A percentile compares a stretch with the other conserved stretches of the same genome.
Evolutionary conservation across 179 eudicot species (phyloP).

Genomic region (Sideroxylon spinosum): DNA sequence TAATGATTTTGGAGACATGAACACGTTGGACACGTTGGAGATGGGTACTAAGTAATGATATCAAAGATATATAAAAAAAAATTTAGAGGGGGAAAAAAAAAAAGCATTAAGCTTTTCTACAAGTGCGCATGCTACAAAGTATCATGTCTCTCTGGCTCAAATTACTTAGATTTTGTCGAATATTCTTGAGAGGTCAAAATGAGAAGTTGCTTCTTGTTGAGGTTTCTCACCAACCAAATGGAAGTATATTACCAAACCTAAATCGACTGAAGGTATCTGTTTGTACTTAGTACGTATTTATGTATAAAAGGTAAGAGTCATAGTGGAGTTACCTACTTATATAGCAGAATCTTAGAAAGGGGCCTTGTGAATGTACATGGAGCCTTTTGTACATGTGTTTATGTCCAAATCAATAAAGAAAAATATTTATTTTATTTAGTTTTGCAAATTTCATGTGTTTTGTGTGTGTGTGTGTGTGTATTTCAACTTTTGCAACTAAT

Average conservation of each 20-base stretch:
- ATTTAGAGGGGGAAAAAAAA: neutral
- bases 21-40: constrained; percentile 37
- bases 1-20: constrained; percentile 35
- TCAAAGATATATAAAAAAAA: no score
- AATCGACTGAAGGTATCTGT: neutral
- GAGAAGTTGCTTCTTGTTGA: neutral
- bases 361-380: constrained; percentile 12
- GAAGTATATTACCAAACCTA: neutral
- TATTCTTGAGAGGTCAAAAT: constrained; percentile 8
- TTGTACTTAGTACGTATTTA: no score
- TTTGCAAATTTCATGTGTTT: neutral
- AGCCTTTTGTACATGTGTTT: constrained; percentile 12
- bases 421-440: neutral
- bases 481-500: neutral
- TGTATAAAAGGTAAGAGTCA: neutral
- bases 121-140: constrained; percentile 16
- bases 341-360: neutral
- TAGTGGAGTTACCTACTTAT: no score
- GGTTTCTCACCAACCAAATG: constrained; percentile 21
- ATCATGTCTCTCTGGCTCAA: constrained; percentile 13
- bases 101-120: neutral
- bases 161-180: constrained; percentile 9
- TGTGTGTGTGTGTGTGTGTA: no score
- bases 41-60: constrained; percentile 26
- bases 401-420: constrained; percentile 9